Conservation (phyloP, 2,329 filamentous ascomycete genomes). For the Calonectria pteridis region DNA sequence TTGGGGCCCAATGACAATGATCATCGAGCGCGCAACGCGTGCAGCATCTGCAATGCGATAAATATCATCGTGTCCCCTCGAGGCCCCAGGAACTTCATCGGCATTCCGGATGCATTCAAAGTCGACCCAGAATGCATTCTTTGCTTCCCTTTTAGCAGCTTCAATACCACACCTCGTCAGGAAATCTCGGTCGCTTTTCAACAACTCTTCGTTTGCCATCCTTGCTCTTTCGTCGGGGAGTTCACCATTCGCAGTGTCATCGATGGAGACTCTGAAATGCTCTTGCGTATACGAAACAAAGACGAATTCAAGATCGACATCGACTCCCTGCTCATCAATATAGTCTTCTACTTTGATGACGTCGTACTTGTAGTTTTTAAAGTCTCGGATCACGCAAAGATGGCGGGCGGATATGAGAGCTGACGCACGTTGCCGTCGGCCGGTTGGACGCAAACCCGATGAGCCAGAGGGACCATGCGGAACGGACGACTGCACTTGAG, state of each 20-base stretch:
- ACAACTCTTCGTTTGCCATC: conserved; percentile 33
- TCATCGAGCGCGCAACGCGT: conserved; percentile 55
- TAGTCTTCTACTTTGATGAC: conserved; percentile 43
- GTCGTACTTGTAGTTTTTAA: conserved; percentile 26
- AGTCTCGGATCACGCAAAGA: conserved; percentile 41
- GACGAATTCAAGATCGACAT: conserved; percentile 49
- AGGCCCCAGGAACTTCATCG: conserved; percentile 46
- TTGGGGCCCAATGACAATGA: conserved; percentile 53
- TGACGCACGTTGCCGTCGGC: not conserved
- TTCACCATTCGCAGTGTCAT: conserved; percentile 27
- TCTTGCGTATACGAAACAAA: conserved; percentile 56
- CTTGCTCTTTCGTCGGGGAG: conserved; percentile 33
- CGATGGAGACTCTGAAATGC: conserved; percentile 51
- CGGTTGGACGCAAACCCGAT: not conserved
- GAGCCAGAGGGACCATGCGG: not conserved
- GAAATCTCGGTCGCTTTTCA: conserved; percentile 37
- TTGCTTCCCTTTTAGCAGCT: conserved; percentile 52
- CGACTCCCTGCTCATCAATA: conserved; percentile 35
- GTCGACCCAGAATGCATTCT: conserved; percentile 57
- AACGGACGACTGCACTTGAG: not conserved
- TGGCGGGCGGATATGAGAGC: conserved; percentile 23
- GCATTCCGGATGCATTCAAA: conserved; percentile 56
- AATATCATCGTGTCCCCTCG: conserved; percentile 43
- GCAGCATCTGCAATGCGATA: conserved; percentile 61
- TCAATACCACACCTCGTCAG: conserved; percentile 53